Conservation (phyloP, 2,329 filamentous ascomycete species). For the Penicillium sp. region DNA sequence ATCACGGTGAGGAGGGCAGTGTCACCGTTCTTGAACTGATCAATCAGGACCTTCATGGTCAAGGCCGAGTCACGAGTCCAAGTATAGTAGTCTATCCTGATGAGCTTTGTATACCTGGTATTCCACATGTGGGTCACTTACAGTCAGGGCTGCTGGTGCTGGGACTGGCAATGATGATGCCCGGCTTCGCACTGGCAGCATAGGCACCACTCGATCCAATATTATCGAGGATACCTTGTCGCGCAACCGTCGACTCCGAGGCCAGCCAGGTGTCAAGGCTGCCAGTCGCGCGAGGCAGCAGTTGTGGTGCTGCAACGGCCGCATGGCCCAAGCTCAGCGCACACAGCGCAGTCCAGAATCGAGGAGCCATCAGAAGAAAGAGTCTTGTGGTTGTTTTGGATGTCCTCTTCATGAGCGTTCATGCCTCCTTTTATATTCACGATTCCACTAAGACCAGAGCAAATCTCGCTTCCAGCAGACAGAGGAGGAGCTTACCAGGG, state of each 20-base stretch:
- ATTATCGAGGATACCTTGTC: conserved; percentile 57
- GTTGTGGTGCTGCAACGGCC: conserved; percentile 19
- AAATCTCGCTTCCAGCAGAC: not conserved
- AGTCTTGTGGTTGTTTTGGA: not conserved
- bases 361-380: conserved; percentile 16
- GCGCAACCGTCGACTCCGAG: conserved; percentile 50
- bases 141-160: conserved; percentile 57
- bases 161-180: conserved; percentile 59
- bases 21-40: conserved; percentile 66
- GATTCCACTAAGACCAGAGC: not conserved
- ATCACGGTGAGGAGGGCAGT: conserved; percentile 60
- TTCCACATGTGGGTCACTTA: conserved; percentile 29
- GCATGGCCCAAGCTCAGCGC: conserved; percentile 21
- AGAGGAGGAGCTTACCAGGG: not conserved
- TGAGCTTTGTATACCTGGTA: not conserved
- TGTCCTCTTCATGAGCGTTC: not conserved
- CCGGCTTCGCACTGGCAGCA: conserved; percentile 50
- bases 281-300: conserved; percentile 20
- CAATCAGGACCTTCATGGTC: conserved; percentile 68
- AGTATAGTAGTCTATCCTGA: conserved; percentile 68
- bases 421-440: conserved; percentile 14
- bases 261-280: conserved; percentile 30
- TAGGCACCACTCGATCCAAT: conserved; percentile 55
- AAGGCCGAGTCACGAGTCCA: conserved; percentile 77
- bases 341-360: conserved; percentile 23